Percentiles rank a stretch among this genome's conserved stretches.
phyloP scores from a whole-genome alignment of 1,284 basidiomycete species.

The Trichosporon ovoides region DNA sequence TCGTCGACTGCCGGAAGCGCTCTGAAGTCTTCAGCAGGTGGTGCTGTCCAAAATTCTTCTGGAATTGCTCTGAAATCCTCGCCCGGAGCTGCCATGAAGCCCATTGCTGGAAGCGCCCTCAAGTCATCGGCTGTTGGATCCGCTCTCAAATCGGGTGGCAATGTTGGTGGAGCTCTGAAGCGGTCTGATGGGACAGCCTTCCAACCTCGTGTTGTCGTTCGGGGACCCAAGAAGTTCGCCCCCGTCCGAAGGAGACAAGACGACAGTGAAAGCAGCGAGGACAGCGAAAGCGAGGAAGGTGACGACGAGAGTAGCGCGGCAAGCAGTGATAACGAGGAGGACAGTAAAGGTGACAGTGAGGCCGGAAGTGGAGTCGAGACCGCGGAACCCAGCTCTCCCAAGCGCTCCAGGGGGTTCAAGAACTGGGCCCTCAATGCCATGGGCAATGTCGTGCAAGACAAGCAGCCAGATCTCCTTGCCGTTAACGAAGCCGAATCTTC shows the following conservation, averaged over 20 bases:
- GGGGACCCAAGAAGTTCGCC: slow-evolving; percentile 24
- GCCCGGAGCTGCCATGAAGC: slow-evolving; percentile 30
- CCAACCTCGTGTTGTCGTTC: slow-evolving; percentile 32
- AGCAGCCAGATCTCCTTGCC: slow-evolving; percentile 22
- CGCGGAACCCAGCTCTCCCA: slow-evolving; percentile 9
- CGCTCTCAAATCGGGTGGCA: neutral
- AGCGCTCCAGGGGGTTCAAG: slow-evolving; percentile 63
- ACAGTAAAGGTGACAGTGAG: no score
- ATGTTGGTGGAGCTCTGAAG: slow-evolving; percentile 14
- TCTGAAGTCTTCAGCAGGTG: neutral
- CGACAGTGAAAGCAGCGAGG: slow-evolving; percentile 12
- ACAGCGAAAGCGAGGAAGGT: slow-evolving; percentile 20
- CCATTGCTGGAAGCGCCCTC: neutral
- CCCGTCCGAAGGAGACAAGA: slow-evolving; percentile 17
- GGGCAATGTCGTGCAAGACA: slow-evolving; percentile 18
- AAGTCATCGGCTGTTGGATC: neutral
- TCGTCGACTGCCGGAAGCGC: slow-evolving; percentile 5
- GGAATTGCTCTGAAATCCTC: neutral
- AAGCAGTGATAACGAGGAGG: slow-evolving; percentile 13
- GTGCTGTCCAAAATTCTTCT: neutral
- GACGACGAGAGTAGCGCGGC: slow-evolving; percentile 27
- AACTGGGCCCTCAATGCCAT: slow-evolving; percentile 73
- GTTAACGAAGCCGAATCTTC: slow-evolving; percentile 14
- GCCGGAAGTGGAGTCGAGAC: no score
- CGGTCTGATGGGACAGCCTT: slow-evolving; percentile 25